Evolutionary conservation across 2,329 filamentous ascomycete genomes (phyloP), one percentile per base, ranked within the genome.

Genomic region (Fusarium dimerum): DNA sequence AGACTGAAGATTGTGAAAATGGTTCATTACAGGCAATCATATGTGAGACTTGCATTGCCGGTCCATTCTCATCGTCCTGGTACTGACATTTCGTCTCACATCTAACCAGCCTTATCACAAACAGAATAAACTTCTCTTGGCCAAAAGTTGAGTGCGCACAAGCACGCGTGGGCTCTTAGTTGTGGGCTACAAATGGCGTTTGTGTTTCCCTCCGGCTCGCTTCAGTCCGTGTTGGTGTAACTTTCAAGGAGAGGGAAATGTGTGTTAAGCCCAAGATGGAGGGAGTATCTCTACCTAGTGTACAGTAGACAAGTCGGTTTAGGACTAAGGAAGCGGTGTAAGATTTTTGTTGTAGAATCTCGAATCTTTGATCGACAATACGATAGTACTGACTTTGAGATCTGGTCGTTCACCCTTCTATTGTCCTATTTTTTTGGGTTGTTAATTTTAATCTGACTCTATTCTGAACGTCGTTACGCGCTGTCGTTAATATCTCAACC

Each of bases 151-250:
- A 26, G 7, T 7, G 20, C 20, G 20, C 20, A 26, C 20, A 26
- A 7, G 20, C 20, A 26, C 20, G 20, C 20, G 20, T 26, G 20
- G 20, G 20, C 7, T 26, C 7, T 4, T 26, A 26, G 20, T 26
- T 26, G 7, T 26, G 20, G 20, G 4, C 20, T 26, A 5, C 20
- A 26, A 26, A 34, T 50, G 52, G 52, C 48, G 50, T 50, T 56
- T 59, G 49, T 56, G 48, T 54, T 58, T 63, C 47, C 43, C 43
- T 32, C 47, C 45, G 41, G 47, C 52, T 62, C 56, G 56, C 56
- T 61, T 51, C 42, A 45, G 40, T 43, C 18, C 40, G 57, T 48
- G 51, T 7, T 43, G 43, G 51, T 53, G 57, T 56, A 62, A 56
- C 51, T 26, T 26, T 7, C 20, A 26, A 26, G 20, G 20, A 43